Conservation (phyloP, 1,284 basidiomycete species). For the Kwoniella shivajii region DNA sequence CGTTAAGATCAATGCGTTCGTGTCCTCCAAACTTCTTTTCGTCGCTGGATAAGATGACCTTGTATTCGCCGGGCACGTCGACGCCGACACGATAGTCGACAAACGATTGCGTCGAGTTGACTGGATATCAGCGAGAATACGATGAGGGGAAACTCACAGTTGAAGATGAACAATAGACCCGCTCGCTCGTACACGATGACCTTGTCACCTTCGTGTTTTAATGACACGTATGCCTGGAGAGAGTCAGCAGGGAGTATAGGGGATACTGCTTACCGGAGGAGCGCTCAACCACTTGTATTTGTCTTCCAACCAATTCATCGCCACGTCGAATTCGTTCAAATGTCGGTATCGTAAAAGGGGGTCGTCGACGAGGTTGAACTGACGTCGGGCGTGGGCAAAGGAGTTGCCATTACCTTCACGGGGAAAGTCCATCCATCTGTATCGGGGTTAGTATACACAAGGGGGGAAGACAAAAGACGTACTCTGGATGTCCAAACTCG, state of each 20-base stretch:
- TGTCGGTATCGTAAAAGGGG: constrained; percentile 82
- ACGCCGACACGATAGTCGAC: constrained; percentile 92
- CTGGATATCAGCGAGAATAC: constrained; percentile 24
- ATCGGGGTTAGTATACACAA: not conserved
- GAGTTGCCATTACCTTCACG: constrained; percentile 92
- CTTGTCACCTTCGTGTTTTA: constrained; percentile 91
- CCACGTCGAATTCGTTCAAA: constrained; percentile 87
- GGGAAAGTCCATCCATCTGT: constrained; percentile 96
- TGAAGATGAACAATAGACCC: constrained; percentile 91
- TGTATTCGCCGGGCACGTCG: constrained; percentile 83
- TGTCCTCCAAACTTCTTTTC: constrained; percentile 88
- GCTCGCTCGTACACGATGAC: constrained; percentile 91
- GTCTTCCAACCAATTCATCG: constrained; percentile 86
- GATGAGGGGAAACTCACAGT: no score
- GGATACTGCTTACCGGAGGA: constrained; percentile 73
- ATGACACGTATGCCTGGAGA: constrained; percentile 78
- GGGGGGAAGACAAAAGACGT: constrained; percentile 23
- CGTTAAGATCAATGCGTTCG: constrained; percentile 69
- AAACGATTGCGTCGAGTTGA: constrained; percentile 84
- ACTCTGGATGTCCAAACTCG: constrained; percentile 97
- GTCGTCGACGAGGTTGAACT: constrained; percentile 95
- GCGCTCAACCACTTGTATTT: constrained; percentile 82
- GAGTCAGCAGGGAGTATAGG: constrained; percentile 1
- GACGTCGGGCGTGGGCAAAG: constrained; percentile 91
- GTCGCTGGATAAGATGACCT: constrained; percentile 78